Conservation (phyloP, 2,329 filamentous ascomycete genomes). For the Aphanoascus verrucosus region DNA sequence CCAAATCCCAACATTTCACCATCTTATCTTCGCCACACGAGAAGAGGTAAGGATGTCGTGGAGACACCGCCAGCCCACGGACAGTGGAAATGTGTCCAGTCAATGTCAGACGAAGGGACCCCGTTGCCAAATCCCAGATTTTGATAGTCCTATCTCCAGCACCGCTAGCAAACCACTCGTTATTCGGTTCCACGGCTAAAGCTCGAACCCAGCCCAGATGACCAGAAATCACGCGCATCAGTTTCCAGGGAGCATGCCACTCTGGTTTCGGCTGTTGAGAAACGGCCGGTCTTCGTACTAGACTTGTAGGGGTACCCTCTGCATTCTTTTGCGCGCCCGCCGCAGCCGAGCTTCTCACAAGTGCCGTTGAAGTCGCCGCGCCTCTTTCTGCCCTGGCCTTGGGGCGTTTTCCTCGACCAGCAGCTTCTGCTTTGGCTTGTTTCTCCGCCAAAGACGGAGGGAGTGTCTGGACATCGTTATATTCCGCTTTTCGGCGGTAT, state of each 20-base stretch:
- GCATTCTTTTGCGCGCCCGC: conserved; percentile 26
- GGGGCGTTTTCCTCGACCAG: conserved; percentile 52
- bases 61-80: conserved; percentile 80
- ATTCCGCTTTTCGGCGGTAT: conserved; percentile 50
- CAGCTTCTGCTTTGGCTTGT: conserved; percentile 54
- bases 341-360: conserved; percentile 36
- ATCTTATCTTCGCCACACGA: conserved; percentile 98
- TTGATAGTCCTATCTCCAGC: conserved; percentile 96
- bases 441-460: conserved; percentile 70
- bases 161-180: conserved; percentile 94
- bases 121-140: conserved; percentile 92
- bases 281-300: conserved; percentile 51
- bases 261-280: conserved; percentile 66
- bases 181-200: conserved; percentile 85
- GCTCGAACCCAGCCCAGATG: conserved; percentile 90
- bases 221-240: conserved; percentile 94
- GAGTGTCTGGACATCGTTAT: conserved; percentile 64
- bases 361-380: conserved; percentile 48
- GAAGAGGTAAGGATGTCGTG: conserved; percentile 91
- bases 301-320: conserved; percentile 45
- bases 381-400: conserved; percentile 46
- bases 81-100: conserved; percentile 94
- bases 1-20: conserved; percentile 99
- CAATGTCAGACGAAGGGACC: conserved; percentile 70
- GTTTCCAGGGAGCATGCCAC: conserved; percentile 97